A percentile compares a stretch with the other conserved stretches of the same genome.
phyloP scores from a whole-genome alignment of 2,329 filamentous ascomycete species.

The Colletotrichum sansevieriae region DNA sequence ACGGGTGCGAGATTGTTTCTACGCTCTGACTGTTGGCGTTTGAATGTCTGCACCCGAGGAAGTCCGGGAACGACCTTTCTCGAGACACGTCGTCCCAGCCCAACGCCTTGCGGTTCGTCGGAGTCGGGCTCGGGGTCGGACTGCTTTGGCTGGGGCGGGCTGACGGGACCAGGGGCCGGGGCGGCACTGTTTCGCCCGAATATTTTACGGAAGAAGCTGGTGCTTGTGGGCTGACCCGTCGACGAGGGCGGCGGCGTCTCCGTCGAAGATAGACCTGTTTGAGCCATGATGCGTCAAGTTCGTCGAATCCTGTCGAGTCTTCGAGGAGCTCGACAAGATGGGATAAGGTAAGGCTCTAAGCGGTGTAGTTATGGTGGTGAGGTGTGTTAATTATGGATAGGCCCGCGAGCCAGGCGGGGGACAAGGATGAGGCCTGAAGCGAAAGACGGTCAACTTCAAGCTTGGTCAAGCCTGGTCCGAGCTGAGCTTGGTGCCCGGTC shows the following conservation, averaged over 20 bases:
- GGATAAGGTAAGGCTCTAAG: slow-evolving; percentile 38
- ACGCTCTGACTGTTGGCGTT: slow-evolving; percentile 84
- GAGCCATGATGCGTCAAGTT: slow-evolving; percentile 32
- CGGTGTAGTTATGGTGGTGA: slow-evolving; percentile 37
- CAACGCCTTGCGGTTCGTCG: slow-evolving; percentile 50
- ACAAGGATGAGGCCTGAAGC: slow-evolving; percentile 42
- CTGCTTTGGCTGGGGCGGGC: slow-evolving; percentile 34
- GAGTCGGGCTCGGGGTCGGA: slow-evolving; percentile 41
- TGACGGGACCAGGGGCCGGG: slow-evolving; percentile 27
- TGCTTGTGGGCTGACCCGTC: slow-evolving; percentile 19
- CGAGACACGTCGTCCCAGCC: slow-evolving; percentile 58
- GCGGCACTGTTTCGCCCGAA: slow-evolving; percentile 40
- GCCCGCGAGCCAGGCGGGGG: slow-evolving; percentile 36
- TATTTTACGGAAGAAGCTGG: slow-evolving; percentile 41
- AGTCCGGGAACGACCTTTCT: slow-evolving; percentile 82
- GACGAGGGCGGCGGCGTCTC: slow-evolving; percentile 33
- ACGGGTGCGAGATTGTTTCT: slow-evolving; percentile 79
- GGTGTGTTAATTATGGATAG: slow-evolving; percentile 37
- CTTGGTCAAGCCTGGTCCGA: slow-evolving; percentile 31
- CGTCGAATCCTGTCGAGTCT: slow-evolving; percentile 13
- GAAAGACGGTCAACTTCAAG: slow-evolving; percentile 43
- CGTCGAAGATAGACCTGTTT: slow-evolving; percentile 27
- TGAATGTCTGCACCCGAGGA: slow-evolving; percentile 83
- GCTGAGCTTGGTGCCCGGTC: slow-evolving; percentile 31
- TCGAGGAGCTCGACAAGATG: slow-evolving; percentile 19